A percentile compares a stretch with the other conserved stretches of the same genome.
phyloP scores from a whole-genome alignment of 2,329 filamentous ascomycete species.

The Nigrograna mackinnonii region DNA sequence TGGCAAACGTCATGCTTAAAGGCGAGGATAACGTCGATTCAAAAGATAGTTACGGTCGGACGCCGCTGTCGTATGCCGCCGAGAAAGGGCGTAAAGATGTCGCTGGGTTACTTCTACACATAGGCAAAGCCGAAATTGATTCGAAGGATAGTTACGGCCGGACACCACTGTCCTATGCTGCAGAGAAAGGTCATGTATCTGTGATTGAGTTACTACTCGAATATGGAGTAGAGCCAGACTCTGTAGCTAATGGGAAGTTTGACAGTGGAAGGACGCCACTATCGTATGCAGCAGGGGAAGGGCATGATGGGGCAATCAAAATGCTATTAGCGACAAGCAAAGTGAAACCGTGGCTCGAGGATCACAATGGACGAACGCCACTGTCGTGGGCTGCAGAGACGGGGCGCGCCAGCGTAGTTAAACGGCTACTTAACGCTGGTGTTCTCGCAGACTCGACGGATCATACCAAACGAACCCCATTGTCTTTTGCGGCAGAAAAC shows the following conservation, averaged over 20 bases:
- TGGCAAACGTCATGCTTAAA: slow-evolving; percentile 8
- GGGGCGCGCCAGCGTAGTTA: not conserved
- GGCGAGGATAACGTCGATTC: slow-evolving; percentile 7
- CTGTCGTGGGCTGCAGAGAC: not conserved
- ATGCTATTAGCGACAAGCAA: not conserved
- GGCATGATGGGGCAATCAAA: not conserved
- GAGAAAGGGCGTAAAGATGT: slow-evolving; percentile 14
- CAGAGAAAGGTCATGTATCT: not conserved
- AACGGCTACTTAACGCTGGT: not conserved
- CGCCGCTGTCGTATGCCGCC: slow-evolving; percentile 10
- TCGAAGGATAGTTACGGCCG: slow-evolving; percentile 1
- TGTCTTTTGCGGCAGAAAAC: not conserved
- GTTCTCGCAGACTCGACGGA: not conserved
- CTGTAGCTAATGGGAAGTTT: too few species aligned
- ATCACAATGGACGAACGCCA: not conserved
- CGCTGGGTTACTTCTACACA: too few species aligned
- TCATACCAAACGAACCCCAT: too few species aligned
- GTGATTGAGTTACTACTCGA: not conserved
- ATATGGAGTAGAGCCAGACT: too few species aligned
- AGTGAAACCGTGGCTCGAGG: not conserved
- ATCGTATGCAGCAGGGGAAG: not conserved
- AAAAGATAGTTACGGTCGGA: slow-evolving; percentile 9
- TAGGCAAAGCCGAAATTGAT: too few species aligned
- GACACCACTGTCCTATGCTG: slow-evolving; percentile 6
- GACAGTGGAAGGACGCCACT: not conserved